Evolutionary conservation across 2,329 filamentous ascomycete species (phyloP).

Genomic region (Alternaria infectoria): DNA sequence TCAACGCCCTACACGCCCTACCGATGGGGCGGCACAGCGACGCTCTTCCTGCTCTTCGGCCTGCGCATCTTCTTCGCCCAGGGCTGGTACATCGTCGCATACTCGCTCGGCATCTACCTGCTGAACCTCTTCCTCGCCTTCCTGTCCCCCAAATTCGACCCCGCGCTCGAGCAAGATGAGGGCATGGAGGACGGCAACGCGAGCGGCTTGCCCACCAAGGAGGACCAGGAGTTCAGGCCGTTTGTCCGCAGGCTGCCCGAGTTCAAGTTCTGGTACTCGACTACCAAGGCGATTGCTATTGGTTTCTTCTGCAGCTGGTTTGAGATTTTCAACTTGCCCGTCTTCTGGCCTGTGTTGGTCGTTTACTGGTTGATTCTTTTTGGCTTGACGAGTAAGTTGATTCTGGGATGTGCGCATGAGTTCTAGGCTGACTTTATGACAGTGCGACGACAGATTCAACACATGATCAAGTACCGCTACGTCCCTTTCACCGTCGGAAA

Average conservation of each 20-base stretch:
- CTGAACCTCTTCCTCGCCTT: slow-evolving; percentile 99
- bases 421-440: slow-evolving; percentile 8
- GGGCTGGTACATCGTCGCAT: slow-evolving; percentile 99
- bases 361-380: slow-evolving; percentile 99
- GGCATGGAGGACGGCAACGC: slow-evolving; percentile 90
- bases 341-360: slow-evolving; percentile 98
- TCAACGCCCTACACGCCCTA: slow-evolving; percentile 89
- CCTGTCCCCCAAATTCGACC: slow-evolving; percentile 97
- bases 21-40: slow-evolving; percentile 85
- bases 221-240: slow-evolving; percentile 96
- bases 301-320: slow-evolving; percentile 92
- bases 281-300: slow-evolving; percentile 84
- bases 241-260: slow-evolving; percentile 96
- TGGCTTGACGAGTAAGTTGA: slow-evolving; percentile 82
- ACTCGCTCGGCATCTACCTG: slow-evolving; percentile 97
- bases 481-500: slow-evolving; percentile 94
- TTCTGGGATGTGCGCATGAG: too few relatives aligned
- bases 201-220: slow-evolving; percentile 85
- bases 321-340: slow-evolving; percentile 91
- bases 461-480: slow-evolving; percentile 99
- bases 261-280: slow-evolving; percentile 99
- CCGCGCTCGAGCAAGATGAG: slow-evolving; percentile 91
- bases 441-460: slow-evolving; percentile 99
- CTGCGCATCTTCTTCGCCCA: slow-evolving; percentile 88
- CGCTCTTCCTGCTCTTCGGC: slow-evolving; percentile 80